Evolutionary conservation across 1,139 yeast species (phyloP).

Genomic region (Candida mesenterica): DNA sequence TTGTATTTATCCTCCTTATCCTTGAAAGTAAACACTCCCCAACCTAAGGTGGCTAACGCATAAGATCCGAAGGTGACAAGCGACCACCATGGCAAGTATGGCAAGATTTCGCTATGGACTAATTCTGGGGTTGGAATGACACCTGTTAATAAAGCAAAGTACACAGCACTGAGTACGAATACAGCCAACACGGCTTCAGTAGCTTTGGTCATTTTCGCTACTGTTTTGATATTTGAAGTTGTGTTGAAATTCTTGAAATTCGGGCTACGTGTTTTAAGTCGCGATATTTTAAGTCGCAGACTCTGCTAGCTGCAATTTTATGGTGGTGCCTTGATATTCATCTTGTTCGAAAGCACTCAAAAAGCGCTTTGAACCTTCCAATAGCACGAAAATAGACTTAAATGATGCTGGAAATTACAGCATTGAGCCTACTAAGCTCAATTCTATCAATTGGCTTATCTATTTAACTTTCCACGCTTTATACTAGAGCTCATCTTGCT

Average conservation of each 20-base stretch:
- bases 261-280: not conserved
- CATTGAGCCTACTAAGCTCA: no score
- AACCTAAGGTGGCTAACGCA: slow-evolving; percentile 69
- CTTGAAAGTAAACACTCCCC: slow-evolving; percentile 69
- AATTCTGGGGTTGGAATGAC: slow-evolving; percentile 54
- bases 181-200: slow-evolving; percentile 54
- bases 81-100: slow-evolving; percentile 69
- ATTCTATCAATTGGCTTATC: no score
- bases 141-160: slow-evolving; percentile 53
- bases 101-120: slow-evolving; percentile 56
- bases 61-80: slow-evolving; percentile 70
- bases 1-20: slow-evolving; percentile 70
- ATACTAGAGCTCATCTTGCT: slow-evolving; percentile 32
- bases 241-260: not conserved
- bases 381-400: no score
- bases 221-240: not conserved
- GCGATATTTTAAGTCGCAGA: not conserved
- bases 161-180: slow-evolving; percentile 50
- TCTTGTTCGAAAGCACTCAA: no score
- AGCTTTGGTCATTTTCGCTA: slow-evolving; percentile 60
- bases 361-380: no score
- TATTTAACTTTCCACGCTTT: not conserved
- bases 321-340: no score
- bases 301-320: no score
- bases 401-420: no score